Conservation (phyloP, 495 filamentous ascomycete genomes). For the Aspergillus saccharolyticus region DNA sequence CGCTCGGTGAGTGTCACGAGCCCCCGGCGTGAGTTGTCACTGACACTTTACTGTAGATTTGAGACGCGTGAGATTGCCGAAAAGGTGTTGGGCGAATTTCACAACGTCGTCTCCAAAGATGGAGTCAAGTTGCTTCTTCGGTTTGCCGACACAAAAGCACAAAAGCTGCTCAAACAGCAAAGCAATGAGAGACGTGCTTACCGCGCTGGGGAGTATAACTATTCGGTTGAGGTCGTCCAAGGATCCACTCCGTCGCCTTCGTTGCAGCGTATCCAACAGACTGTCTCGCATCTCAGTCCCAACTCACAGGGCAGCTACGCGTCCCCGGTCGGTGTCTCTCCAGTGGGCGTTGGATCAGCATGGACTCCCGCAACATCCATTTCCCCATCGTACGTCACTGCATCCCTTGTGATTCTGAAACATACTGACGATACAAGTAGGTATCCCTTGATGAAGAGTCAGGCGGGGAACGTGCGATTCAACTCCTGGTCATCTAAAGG, state of each 20-base stretch:
- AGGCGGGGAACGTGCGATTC: constrained; percentile 24
- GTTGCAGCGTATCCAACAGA: constrained; percentile 29
- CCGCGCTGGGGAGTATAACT: constrained; percentile 91
- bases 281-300: constrained; percentile 32
- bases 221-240: constrained; percentile 45
- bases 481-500: constrained; percentile 28
- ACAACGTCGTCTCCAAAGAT: constrained; percentile 62
- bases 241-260: constrained; percentile 39
- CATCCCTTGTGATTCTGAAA: background rate
- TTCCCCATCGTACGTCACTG: constrained; percentile 40
- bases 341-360: constrained; percentile 33
- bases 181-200: constrained; percentile 89
- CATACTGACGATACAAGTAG: constrained; percentile 28
- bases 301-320: constrained; percentile 39
- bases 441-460: constrained; percentile 33
- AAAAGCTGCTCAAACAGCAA: constrained; percentile 92
- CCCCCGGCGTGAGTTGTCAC: background rate
- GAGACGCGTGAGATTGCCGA: constrained; percentile 84
- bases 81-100: constrained; percentile 75
- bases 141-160: constrained; percentile 91
- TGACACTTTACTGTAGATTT: constrained; percentile 51
- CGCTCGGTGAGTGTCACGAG: constrained; percentile 62
- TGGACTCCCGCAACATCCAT: constrained; percentile 49
- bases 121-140: constrained; percentile 82
- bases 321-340: constrained; percentile 38